Conservation (phyloP, 1,139 yeast genomes). For the Geotrichum candidum region DNA sequence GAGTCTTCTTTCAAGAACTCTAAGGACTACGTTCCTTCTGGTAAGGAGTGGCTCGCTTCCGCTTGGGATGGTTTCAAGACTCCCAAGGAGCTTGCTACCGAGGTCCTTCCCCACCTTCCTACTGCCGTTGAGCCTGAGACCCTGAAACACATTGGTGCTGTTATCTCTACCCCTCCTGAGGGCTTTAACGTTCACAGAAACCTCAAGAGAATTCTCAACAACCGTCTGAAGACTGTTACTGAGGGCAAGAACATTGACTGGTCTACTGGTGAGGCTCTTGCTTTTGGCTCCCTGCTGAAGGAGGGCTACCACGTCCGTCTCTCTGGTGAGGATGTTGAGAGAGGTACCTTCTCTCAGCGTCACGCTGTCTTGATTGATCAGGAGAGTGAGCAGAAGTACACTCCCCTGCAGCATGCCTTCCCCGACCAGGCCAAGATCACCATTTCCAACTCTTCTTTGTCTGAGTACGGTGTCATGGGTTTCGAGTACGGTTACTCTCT, state of each 20-base stretch:
- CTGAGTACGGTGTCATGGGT: constrained; percentile 99
- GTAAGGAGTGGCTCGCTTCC: constrained; percentile 96
- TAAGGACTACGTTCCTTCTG: constrained; percentile 84
- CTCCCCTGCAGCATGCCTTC: constrained; percentile 70
- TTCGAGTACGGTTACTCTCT: constrained; percentile 98
- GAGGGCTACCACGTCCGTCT: constrained; percentile 97
- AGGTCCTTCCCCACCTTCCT: constrained; percentile 91
- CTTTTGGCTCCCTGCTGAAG: constrained; percentile 83
- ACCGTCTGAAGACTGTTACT: constrained; percentile 81
- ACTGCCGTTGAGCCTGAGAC: constrained; percentile 75
- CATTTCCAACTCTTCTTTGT: constrained; percentile 91
- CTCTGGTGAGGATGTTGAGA: constrained; percentile 99
- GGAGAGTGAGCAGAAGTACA: constrained; percentile 70
- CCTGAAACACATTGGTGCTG: constrained; percentile 72
- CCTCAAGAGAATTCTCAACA: constrained; percentile 86
- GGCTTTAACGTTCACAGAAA: constrained; percentile 91
- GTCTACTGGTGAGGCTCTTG: constrained; percentile 99
- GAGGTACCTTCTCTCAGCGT: constrained; percentile 99
- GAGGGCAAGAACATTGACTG: constrained; percentile 94
- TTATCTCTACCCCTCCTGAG: constrained; percentile 75
- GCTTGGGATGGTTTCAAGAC: constrained; percentile 99
- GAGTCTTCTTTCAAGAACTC: constrained; percentile 85
- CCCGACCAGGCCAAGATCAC: constrained; percentile 82
- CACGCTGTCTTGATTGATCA: constrained; percentile 98
- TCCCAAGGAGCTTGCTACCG: constrained; percentile 94